Conservation (phyloP, 1,139 yeast genomes). For the Yamadazyma epiphylla region DNA sequence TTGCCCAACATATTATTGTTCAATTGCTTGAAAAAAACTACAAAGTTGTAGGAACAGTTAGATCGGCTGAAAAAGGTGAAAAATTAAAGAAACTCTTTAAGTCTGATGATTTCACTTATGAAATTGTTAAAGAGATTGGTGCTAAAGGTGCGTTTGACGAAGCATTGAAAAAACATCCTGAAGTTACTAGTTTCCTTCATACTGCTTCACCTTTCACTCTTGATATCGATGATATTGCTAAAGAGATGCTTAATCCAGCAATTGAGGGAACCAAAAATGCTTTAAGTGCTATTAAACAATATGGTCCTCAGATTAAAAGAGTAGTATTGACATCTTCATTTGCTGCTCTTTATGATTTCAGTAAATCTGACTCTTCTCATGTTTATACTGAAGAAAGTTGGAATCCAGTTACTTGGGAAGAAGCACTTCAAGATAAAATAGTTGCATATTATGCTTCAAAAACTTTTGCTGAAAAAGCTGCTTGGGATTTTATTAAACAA, state of each 20-base stretch:
- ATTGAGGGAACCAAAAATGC: conserved; percentile 36
- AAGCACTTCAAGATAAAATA: conserved; percentile 33
- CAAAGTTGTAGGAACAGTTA: conserved; percentile 59
- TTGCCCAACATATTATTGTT: conserved; percentile 49
- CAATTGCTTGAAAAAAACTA: conserved; percentile 36
- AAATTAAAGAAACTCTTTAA: conserved; percentile 23
- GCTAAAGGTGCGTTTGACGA: conserved; percentile 30
- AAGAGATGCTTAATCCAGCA: conserved; percentile 38
- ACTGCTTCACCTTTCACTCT: conserved; percentile 33
- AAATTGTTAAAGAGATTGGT: conserved; percentile 32
- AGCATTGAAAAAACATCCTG: conserved; percentile 24
- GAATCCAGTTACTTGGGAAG: conserved; percentile 36
- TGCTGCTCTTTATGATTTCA: conserved; percentile 43
- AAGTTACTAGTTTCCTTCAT: conserved; percentile 26
- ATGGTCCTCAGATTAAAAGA: conserved; percentile 24
- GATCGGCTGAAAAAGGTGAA: conserved; percentile 54
- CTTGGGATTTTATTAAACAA: conserved; percentile 28
- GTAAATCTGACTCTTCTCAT: conserved; percentile 19
- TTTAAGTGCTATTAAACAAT: conserved; percentile 22
- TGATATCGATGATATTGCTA: conserved; percentile 33
- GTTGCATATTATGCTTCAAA: conserved; percentile 41
- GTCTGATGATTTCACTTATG: conserved; percentile 28
- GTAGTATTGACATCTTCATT: conserved; percentile 42
- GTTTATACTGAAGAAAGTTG: conserved; percentile 34
- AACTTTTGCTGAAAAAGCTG: conserved; percentile 35